Conservation (phyloP, 306 rosid species). For the Ormosia emarginata region DNA sequence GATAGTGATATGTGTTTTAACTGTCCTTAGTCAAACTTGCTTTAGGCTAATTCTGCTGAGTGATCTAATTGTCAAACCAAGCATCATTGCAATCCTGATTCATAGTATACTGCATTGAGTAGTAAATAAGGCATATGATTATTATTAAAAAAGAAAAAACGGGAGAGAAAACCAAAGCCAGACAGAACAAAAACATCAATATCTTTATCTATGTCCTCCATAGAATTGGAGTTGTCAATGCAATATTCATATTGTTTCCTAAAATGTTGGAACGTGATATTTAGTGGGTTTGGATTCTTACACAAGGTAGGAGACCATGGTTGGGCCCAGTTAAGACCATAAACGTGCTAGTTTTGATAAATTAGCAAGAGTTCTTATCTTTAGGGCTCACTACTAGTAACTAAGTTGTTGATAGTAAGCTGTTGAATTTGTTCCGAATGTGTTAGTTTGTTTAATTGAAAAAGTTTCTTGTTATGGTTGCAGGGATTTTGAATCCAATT, state of each 20-base stretch:
- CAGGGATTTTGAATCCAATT: background rate
- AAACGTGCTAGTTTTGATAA: constrained; percentile 27
- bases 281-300: constrained; percentile 29
- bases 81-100: background rate
- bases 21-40: constrained; percentile 13
- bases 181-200: constrained; percentile 32
- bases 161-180: constrained; percentile 17
- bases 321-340: constrained; percentile 25
- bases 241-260: constrained; percentile 42
- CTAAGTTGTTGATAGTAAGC: background rate
- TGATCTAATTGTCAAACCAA: constrained; percentile 17
- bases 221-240: constrained; percentile 32
- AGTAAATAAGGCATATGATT: constrained; percentile 13
- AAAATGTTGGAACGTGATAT: constrained; percentile 31
- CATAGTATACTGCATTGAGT: background rate
- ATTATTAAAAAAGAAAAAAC: background rate
- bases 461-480: background rate
- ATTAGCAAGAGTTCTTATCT: constrained; percentile 18
- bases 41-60: constrained; percentile 2
- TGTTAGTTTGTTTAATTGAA: constrained; percentile 10
- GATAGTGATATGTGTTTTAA: constrained; percentile 19
- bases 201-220: constrained; percentile 31
- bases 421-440: background rate
- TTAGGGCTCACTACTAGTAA: background rate
- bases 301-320: background rate